Percentiles rank a stretch among this genome's conserved stretches.
Evolutionary conservation across 768 basidiomycete species (phyloP).

Genomic region (Dioszegia hungarica): DNA sequence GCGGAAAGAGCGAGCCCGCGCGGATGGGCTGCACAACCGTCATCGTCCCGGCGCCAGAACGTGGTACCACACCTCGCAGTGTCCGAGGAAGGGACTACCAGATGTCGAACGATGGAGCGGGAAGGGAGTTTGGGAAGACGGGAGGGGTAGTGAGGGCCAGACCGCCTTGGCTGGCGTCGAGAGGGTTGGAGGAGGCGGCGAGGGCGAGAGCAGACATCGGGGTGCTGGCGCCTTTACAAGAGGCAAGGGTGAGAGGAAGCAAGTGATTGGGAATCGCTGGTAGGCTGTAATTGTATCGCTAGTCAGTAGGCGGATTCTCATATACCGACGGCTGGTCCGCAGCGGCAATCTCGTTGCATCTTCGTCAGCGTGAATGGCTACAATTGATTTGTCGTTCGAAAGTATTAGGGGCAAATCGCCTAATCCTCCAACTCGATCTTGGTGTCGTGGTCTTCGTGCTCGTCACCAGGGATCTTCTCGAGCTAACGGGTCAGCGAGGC

Average conservation of each 20-base stretch:
- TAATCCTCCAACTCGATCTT: constrained; percentile 35
- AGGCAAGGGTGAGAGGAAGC: background rate
- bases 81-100: background rate
- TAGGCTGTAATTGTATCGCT: background rate
- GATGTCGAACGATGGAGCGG: background rate
- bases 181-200: background rate
- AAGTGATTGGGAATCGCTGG: background rate
- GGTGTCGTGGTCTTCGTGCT: constrained; percentile 42
- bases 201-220: background rate
- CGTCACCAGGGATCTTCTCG: constrained; percentile 45
- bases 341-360: no score
- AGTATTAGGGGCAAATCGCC: background rate
- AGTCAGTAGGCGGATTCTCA: background rate
- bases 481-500: constrained; percentile 29
- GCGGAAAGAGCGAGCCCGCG: background rate
- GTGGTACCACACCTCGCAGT: no score
- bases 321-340: no score
- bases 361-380: no score
- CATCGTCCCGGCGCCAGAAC: background rate
- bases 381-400: no score
- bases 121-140: background rate
- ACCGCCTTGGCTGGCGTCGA: constrained; percentile 1
- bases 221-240: background rate
- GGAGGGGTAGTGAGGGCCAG: background rate
- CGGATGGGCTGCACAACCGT: background rate